These are phyloP conservation scores for Ramaria rubella DNA, from an alignment of 768 basidiomycete species.

Conservation along the genomic window DNA sequence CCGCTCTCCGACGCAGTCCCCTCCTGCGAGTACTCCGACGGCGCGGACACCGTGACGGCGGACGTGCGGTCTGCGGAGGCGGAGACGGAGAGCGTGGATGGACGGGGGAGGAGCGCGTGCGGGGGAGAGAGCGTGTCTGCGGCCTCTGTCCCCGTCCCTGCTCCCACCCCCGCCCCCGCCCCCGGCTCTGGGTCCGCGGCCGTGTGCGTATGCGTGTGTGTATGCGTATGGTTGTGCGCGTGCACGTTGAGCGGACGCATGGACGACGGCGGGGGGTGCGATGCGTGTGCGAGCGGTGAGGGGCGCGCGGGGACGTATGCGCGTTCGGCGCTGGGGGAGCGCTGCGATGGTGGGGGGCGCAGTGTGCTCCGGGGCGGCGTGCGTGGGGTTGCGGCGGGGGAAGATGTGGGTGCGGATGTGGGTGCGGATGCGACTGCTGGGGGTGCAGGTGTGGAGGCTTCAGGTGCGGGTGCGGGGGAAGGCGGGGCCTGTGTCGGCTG, in stretches of 20 bases:
- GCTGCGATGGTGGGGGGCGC: background rate
- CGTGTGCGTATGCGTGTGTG: background rate
- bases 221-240: background rate
- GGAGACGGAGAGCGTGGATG: no score
- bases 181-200: background rate
- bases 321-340: background rate
- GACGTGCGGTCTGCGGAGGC: background rate
- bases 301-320: background rate
- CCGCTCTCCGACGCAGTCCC: background rate
- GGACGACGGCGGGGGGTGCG: background rate
- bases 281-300: background rate
- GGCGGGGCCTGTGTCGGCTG: background rate
- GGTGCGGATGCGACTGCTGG: background rate
- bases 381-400: background rate
- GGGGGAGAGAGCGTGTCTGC: no score
- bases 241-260: background rate
- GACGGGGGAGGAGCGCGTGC: background rate
- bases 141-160: background rate
- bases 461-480: background rate
- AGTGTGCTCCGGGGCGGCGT: background rate
- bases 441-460: no score
- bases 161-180: background rate
- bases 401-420: background rate
- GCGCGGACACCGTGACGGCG: background rate
- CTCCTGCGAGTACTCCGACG: background rate